Base-by-base conservation (phyloP, 2,329 filamentous ascomycete genomes). In the Daldinia sp. region DNA sequence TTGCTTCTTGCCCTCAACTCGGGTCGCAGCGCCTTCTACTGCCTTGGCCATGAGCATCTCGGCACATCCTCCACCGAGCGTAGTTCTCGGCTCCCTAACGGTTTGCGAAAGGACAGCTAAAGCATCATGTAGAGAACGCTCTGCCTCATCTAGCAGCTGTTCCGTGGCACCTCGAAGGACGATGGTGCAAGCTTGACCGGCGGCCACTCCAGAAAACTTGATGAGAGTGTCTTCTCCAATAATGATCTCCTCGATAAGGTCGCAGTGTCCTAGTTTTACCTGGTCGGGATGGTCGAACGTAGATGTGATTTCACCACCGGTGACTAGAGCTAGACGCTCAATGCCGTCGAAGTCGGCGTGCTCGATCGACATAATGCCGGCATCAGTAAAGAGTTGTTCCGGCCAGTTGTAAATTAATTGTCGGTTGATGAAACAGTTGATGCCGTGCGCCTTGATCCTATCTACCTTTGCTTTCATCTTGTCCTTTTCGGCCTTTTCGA, bases 391-490 rank as follows among this genome's bases (percentile, higher is more conserved):
- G 47, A 99, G 90, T 81, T 99, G 95, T 80, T 99, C 95, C 4
- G 95, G 95, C 95, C 95, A 99, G 85, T 99, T 99, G 86, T 99
- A 99, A 81, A 99, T 99, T 68, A 99, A 88, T 79, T 99, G 95
- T 72, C 95, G 86, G 86, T 99, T 99, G 79, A 99, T 97, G 80
- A 99, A 99, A 85, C 95, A 98, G 86, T 99, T 99, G 82, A 99
- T 97, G 62, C 95, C 95, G 75, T 99, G 95, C 47, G 93, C 87
- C 87, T 98, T 99, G 83, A 99, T 99, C 80, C 93, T 94, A 68
- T 99, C 95, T 45, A 99, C 95, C 86, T 99, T 99, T 69, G 92
- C 91, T 85, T 94, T 96, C 95, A 99, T 99, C 89, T 98, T 98
- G 74, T 99, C 95, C 74, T 93, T 91, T 83, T 98, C 95, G 4